Evolutionary conservation across 495 filamentous ascomycete genomes (phyloP).

Genomic region (Chlorociboria aeruginascens): DNA sequence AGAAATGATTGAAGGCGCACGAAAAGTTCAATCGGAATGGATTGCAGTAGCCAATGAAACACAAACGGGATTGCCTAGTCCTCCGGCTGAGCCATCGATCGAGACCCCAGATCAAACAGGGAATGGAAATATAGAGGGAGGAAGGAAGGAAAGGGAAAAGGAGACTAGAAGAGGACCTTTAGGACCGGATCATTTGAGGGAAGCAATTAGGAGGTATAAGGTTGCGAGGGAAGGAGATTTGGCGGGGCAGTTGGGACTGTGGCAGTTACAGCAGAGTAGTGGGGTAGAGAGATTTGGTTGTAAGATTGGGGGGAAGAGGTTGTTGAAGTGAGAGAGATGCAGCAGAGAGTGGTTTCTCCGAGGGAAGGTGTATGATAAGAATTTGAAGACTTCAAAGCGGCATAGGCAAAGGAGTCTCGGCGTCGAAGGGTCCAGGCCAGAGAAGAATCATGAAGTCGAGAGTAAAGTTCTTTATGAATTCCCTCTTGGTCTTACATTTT

Average conservation of each 20-base stretch:
- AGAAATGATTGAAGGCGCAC: conserved; percentile 69
- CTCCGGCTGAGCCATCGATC: conserved; percentile 10
- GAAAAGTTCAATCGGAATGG: conserved; percentile 72
- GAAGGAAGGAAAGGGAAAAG: conserved; percentile 17
- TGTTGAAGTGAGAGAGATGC: conserved; percentile 43
- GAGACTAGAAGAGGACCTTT: conserved; percentile 51
- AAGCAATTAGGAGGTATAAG: conserved; percentile 65
- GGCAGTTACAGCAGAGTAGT: conserved; percentile 45
- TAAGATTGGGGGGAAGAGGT: conserved; percentile 47
- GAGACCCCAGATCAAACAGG: not conserved
- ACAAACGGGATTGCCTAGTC: conserved; percentile 29
- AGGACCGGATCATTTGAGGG: conserved; percentile 69
- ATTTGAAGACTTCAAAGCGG: no score
- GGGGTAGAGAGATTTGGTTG: conserved; percentile 49
- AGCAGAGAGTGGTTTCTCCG: not conserved
- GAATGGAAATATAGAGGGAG: not conserved
- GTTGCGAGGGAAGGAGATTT: conserved; percentile 56
- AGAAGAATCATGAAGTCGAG: no score
- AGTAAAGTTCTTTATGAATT: no score
- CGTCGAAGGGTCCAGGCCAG: no score
- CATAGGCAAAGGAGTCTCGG: no score
- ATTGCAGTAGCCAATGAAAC: conserved; percentile 39
- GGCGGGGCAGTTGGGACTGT: conserved; percentile 58
- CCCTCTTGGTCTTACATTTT: no score
- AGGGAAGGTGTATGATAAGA: no score